These are phyloP conservation scores for Lachancea meyersii DNA, from an alignment of 805 yeast species.

Conservation along the genomic window DNA sequence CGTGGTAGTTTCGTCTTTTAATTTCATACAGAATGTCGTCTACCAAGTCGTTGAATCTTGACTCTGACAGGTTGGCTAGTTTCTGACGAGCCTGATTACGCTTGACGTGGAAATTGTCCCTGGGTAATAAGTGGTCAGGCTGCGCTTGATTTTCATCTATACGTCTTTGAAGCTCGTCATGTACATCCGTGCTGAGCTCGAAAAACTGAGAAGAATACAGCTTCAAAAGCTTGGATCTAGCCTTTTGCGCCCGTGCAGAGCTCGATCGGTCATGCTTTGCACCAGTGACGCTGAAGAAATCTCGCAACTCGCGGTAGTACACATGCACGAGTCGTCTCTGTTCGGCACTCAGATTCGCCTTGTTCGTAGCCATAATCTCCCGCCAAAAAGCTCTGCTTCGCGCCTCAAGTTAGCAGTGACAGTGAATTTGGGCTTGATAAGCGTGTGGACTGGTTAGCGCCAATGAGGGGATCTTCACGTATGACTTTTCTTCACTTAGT, in stretches of 20 bases:
- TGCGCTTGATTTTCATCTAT: constrained; percentile 51
- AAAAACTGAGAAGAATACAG: constrained; percentile 76
- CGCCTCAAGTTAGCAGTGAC: background rate
- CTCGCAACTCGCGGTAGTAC: constrained; percentile 25
- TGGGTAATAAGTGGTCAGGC: constrained; percentile 63
- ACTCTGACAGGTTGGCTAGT: constrained; percentile 72
- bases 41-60: constrained; percentile 83
- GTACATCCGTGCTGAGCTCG: constrained; percentile 90
- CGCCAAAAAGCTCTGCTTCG: background rate
- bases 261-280: constrained; percentile 28
- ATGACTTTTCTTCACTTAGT: too few species aligned
- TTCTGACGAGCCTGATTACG: constrained; percentile 94
- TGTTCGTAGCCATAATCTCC: constrained; percentile 7
- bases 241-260: constrained; percentile 60
- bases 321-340: constrained; percentile 16
- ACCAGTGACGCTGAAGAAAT: constrained; percentile 28
- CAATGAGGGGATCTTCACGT: too few species aligned
- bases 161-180: constrained; percentile 84
- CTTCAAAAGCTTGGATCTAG: constrained; percentile 77
- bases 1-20: constrained; percentile 62
- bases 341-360: constrained; percentile 7
- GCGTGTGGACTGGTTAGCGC: too few species aligned
- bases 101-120: constrained; percentile 76
- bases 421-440: background rate
- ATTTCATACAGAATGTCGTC: constrained; percentile 85